Evolutionary conservation across 306 rosid species (phyloP).

Genomic region (Cyclanthera cordifolia): DNA sequence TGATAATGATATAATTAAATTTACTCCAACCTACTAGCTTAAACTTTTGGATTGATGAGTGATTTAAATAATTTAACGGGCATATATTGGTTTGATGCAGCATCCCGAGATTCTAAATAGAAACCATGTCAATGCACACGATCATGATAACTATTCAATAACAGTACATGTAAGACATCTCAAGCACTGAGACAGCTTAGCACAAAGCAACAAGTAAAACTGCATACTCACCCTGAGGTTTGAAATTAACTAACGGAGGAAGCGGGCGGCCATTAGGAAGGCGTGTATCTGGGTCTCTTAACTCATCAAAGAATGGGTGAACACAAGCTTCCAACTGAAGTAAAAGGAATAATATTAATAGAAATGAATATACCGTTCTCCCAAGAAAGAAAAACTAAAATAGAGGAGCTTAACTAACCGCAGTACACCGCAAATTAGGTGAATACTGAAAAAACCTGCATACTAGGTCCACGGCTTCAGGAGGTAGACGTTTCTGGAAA

Average conservation of each 20-base stretch:
- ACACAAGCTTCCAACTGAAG: slow-evolving; percentile 94
- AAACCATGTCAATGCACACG: neutral
- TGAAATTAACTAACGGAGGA: slow-evolving; percentile 90
- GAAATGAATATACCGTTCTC: neutral
- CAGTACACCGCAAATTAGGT: slow-evolving; percentile 95
- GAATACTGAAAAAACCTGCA: slow-evolving; percentile 99
- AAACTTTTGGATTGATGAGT: too few relatives aligned
- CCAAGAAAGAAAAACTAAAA: neutral
- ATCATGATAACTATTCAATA: neutral
- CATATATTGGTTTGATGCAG: neutral
- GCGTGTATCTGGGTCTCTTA: slow-evolving; percentile 86
- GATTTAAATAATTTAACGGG: too few relatives aligned
- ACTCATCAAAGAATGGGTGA: slow-evolving; percentile 96
- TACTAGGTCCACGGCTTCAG: slow-evolving; percentile 97
- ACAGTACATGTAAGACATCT: neutral
- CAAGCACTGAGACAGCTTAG: neutral
- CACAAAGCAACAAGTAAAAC: neutral
- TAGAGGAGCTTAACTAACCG: slow-evolving; percentile 39
- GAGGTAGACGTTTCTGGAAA: slow-evolving; percentile 93
- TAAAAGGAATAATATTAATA: neutral
- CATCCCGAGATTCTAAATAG: neutral
- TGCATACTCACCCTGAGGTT: slow-evolving; percentile 55
- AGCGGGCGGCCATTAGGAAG: slow-evolving; percentile 98
- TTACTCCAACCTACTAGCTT: too few relatives aligned
- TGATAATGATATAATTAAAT: too few relatives aligned